Conservation (phyloP, 768 basidiomycete genomes). For the Dendrothele bispora region DNA sequence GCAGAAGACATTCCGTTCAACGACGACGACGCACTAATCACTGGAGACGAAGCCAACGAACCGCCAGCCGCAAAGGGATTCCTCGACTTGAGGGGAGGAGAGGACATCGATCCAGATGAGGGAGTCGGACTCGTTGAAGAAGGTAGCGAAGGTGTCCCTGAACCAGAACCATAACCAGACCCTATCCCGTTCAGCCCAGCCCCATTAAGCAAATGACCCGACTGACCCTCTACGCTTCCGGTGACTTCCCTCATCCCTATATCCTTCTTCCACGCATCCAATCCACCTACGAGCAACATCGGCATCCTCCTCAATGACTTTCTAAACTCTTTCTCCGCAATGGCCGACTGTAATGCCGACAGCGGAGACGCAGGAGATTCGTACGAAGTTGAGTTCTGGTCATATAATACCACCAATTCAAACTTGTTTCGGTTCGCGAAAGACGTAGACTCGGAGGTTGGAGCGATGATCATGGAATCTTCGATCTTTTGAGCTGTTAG, state of each 20-base stretch:
- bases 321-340: slow-evolving; percentile 72
- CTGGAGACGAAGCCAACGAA: slow-evolving; percentile 5
- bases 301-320: slow-evolving; percentile 75
- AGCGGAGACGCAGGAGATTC: slow-evolving; percentile 51
- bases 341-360: slow-evolving; percentile 59
- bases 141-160: too few relatives aligned
- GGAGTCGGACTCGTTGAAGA: slow-evolving; percentile 25
- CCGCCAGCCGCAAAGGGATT: slow-evolving; percentile 8
- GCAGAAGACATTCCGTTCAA: not conserved
- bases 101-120: slow-evolving; percentile 15
- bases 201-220: too few relatives aligned
- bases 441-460: slow-evolving; percentile 66
- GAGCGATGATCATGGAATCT: slow-evolving; percentile 68
- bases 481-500: slow-evolving; percentile 69
- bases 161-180: too few relatives aligned
- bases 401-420: slow-evolving; percentile 87
- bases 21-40: not conserved
- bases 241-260: slow-evolving; percentile 39
- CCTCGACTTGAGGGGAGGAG: slow-evolving; percentile 17
- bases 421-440: slow-evolving; percentile 87
- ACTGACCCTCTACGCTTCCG: not conserved
- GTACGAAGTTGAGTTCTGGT: slow-evolving; percentile 57
- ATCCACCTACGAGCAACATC: slow-evolving; percentile 81
- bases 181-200: too few relatives aligned
- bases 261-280: slow-evolving; percentile 75